Evolutionary conservation across 2,329 filamentous ascomycete species (phyloP).

Genomic region (Trichoderma sp.): DNA sequence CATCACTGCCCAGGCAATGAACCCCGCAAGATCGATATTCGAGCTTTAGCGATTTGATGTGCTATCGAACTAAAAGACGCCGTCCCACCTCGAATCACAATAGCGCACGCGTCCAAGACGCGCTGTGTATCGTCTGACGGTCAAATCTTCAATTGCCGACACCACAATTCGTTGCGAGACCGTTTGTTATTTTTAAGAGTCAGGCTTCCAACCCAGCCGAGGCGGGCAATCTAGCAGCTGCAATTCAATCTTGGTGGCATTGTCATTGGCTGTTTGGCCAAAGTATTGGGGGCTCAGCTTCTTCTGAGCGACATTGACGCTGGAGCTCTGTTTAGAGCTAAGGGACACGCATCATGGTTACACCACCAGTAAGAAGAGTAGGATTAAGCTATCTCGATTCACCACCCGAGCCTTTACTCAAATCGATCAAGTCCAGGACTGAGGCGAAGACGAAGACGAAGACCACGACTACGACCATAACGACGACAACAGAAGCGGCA

Average conservation of each 20-base stretch:
- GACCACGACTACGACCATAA: not conserved
- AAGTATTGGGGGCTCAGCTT: not conserved
- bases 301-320: not conserved
- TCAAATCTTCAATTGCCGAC: not conserved
- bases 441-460: not conserved
- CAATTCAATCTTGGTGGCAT: not conserved
- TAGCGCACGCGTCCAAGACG: constrained; percentile 9
- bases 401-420: not conserved
- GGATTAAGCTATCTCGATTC: not conserved
- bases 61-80: not conserved
- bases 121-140: constrained; percentile 7
- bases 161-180: not conserved
- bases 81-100: not conserved
- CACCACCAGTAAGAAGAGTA: not conserved
- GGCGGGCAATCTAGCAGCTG: not conserved
- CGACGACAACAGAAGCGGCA: not conserved
- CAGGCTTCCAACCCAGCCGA: not conserved
- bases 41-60: constrained; percentile 8
- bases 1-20: not conserved
- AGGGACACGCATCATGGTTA: not conserved
- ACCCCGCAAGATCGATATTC: constrained; percentile 10
- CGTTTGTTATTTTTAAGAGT: not conserved
- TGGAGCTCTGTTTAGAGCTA: not conserved
- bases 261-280: not conserved
- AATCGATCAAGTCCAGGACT: not conserved